Evolutionary conservation across 352 stramenopile species (phyloP).

Genomic region (Hyaloperonospora brassicae): DNA sequence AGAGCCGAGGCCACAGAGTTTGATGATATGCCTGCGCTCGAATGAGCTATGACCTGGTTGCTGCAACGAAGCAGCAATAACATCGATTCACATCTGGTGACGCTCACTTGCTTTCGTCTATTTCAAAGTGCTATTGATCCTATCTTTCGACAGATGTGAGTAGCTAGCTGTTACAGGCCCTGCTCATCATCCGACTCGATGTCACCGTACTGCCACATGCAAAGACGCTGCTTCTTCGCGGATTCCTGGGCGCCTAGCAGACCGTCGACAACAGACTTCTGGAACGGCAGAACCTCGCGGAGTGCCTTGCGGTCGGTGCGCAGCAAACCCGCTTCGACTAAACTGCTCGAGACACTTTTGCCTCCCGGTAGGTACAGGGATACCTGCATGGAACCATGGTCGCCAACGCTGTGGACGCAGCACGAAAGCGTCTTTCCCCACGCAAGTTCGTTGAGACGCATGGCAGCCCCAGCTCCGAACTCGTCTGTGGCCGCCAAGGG

Average conservation of each 20-base stretch:
- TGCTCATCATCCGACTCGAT: slow-evolving; percentile 93
- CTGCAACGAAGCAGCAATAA: no score
- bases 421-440: slow-evolving; percentile 89
- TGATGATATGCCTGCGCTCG: slow-evolving; percentile 75
- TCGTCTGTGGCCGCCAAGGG: slow-evolving; percentile 79
- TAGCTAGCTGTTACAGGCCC: slow-evolving; percentile 16
- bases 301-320: slow-evolving; percentile 81
- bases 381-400: slow-evolving; percentile 55
- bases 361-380: slow-evolving; percentile 71
- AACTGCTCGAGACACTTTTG: slow-evolving; percentile 83
- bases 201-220: slow-evolving; percentile 96
- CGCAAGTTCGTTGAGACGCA: slow-evolving; percentile 83
- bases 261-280: slow-evolving; percentile 84
- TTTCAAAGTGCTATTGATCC: slow-evolving; percentile 9
- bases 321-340: slow-evolving; percentile 86
- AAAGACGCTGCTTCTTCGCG: slow-evolving; percentile 88
- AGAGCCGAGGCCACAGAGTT: slow-evolving; percentile 65
- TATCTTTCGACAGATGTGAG: slow-evolving; percentile 1
- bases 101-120: neutral
- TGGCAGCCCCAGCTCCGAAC: slow-evolving; percentile 88
- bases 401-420: slow-evolving; percentile 59
- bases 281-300: slow-evolving; percentile 43
- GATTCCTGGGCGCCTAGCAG: slow-evolving; percentile 86
- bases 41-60: slow-evolving; percentile 27
- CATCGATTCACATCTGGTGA: neutral